Evolutionary conservation across 2,329 filamentous ascomycete species (phyloP), one percentile per base, ranked within the genome.

Genomic region (Sporothrix mexicana): DNA sequence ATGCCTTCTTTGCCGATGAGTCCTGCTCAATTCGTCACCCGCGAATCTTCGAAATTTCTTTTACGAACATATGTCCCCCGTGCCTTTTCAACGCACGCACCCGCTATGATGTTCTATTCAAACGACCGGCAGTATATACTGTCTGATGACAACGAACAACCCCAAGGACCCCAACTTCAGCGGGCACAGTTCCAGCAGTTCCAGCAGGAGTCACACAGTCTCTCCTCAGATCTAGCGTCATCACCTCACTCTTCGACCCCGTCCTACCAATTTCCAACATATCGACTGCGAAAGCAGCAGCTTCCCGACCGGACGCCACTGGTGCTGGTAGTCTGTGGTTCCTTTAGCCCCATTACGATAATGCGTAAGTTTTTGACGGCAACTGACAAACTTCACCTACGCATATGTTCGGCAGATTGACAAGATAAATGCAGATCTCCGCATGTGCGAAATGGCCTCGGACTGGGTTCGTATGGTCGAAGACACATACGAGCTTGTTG

Each of bases 401-500:
- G 30, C 5, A 30, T 3, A 5, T 30, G 30, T 30, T 30, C 30
- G 5, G 30, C 30, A 30, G 30, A 30, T 30, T 30, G 30, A 75
- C n/a, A 78, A 74, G 73, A 25, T 43, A n/a, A 12, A 13, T 7
- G 15, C 78, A 75, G 80, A 82, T 73, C 76, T 82, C 53, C 79
- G 80, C 74, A 82, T 82, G 80, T 79, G 77, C 74, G 80, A 81
- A 55, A 81, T 82, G 80, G 80, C 80, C 10, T 78, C 77, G 53
- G 80, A 82, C 74, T 81, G 80, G 77, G 78, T 81, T 55, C 78
- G 80, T 25, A 76, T 76, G 70, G 80, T 81, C 72, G 81, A 81
- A 72, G 80, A 80, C 13, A 78, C 78, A 47, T 98, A 92, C 80
- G 94, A 98, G 80, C 89, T 98, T 47, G 87, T 97, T 61, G 95